Evolutionary conservation across 2,329 filamentous ascomycete genomes (phyloP).

Genomic region (Phyllachora maydis): DNA sequence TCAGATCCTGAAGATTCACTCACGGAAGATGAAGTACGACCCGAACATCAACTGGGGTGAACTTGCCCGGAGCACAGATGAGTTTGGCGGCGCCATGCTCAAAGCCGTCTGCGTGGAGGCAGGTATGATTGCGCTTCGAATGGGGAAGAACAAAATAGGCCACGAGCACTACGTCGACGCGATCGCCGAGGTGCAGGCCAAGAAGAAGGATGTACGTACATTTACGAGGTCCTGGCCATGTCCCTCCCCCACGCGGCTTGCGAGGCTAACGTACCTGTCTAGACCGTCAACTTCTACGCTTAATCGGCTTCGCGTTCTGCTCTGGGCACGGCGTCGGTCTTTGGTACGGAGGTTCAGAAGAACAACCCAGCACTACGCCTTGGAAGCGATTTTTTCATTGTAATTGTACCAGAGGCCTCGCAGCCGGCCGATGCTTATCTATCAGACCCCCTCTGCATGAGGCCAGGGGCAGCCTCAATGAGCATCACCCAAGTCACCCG

Average conservation of each 20-base stretch:
- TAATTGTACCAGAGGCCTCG: too few species aligned
- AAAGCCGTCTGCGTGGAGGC: slow-evolving; percentile 98
- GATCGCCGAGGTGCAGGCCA: slow-evolving; percentile 82
- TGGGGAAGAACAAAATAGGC: slow-evolving; percentile 87
- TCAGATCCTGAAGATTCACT: slow-evolving; percentile 94
- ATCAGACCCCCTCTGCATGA: too few species aligned
- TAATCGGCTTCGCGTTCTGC: too few species aligned
- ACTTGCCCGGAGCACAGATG: slow-evolving; percentile 86
- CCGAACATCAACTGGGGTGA: slow-evolving; percentile 89
- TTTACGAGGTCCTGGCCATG: not conserved
- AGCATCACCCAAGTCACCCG: too few species aligned
- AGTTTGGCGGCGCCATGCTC: slow-evolving; percentile 92
- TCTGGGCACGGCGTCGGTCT: too few species aligned
- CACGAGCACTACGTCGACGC: slow-evolving; percentile 99
- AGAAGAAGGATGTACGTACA: slow-evolving; percentile 70
- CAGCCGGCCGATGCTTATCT: too few species aligned
- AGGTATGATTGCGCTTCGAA: slow-evolving; percentile 93
- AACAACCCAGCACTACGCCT: too few species aligned
- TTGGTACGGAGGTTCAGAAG: too few species aligned
- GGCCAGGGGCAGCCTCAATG: too few species aligned
- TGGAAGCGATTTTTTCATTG: too few species aligned
- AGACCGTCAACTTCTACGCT: slow-evolving; percentile 17
- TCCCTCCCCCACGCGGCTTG: not conserved
- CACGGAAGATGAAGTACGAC: slow-evolving; percentile 94
- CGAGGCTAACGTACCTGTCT: not conserved